Percentiles rank a stretch among this genome's conserved stretches.
phyloP scores from a whole-genome alignment of 371 early-diverging fungal genomes.

The Syncephalis fuscata region DNA sequence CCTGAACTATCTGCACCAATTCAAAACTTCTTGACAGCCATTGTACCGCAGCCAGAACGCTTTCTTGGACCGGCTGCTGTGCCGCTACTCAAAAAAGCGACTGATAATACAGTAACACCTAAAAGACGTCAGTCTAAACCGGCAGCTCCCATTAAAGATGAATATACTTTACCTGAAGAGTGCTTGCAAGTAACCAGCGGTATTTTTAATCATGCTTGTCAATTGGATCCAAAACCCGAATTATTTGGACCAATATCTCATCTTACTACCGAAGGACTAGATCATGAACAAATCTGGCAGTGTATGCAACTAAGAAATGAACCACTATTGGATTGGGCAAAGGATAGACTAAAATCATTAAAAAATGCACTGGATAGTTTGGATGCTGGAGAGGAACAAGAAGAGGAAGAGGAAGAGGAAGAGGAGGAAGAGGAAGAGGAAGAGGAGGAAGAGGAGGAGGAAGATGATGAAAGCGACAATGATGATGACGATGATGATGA shows the following conservation, averaged over 20 bases:
- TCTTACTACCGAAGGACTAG: slow-evolving; percentile 59
- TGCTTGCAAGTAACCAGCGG: no score
- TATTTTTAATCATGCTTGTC: no score
- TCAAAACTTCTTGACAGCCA: no score
- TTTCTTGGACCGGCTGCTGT: no score
- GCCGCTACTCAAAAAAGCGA: no score
- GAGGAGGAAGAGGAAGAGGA: slow-evolving; percentile 7
- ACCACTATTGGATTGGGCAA: slow-evolving; percentile 52
- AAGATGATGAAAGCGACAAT: slow-evolving; percentile 9
- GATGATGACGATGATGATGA: slow-evolving; percentile 8
- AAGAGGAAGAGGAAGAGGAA: slow-evolving; percentile 12
- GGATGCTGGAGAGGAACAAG: slow-evolving; percentile 13
- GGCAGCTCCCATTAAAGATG: no score
- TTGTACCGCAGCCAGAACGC: no score
- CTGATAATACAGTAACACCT: no score
- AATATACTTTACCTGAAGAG: no score
- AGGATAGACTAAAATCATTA: slow-evolving; percentile 23
- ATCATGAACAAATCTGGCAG: slow-evolving; percentile 85
- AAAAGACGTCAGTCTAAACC: no score
- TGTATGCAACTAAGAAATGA: slow-evolving; percentile 71
- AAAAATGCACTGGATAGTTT: slow-evolving; percentile 3
- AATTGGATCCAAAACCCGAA: background rate
- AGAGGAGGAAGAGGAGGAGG: no score
- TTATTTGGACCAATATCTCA: slow-evolving; percentile 24
- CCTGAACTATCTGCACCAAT: no score